A percentile compares a stretch with the other conserved stretches of the same genome.
Conservation (phyloP, 225 moss, liverwort and hornwort species). For the Marchantia paleacea region DNA sequence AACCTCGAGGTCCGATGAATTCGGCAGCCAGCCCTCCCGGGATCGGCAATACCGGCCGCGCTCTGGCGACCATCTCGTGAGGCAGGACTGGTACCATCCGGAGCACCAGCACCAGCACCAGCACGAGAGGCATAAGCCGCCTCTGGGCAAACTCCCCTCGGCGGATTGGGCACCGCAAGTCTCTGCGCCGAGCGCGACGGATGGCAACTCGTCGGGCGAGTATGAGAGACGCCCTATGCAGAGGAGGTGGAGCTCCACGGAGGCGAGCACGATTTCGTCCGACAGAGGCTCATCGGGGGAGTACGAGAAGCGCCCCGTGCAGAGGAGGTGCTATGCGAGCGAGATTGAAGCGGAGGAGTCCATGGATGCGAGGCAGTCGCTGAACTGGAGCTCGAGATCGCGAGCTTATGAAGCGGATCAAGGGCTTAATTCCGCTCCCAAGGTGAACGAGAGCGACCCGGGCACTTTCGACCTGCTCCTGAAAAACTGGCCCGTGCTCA, state of each 20-base stretch:
- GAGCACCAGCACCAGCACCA: background rate
- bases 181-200: background rate
- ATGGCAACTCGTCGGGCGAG: background rate
- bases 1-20: conserved; percentile 3
- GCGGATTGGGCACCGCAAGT: background rate
- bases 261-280: background rate
- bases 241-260: background rate
- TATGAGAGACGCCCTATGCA: background rate
- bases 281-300: background rate
- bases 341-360: background rate
- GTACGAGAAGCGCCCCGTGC: background rate
- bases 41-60: background rate
- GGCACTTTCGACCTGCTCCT: background rate
- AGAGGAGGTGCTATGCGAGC: background rate
- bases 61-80: background rate
- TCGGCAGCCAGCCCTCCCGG: too few relatives aligned
- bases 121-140: background rate
- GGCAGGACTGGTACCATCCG: background rate
- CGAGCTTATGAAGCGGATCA: background rate
- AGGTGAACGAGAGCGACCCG: background rate
- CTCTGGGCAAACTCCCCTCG: background rate
- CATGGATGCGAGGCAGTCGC: background rate
- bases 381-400: background rate
- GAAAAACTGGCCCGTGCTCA: conserved; percentile 11
- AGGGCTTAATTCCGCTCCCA: background rate